These are phyloP conservation scores for Termitomyces sp. DNA, from an alignment of 768 basidiomycete genomes.

Conservation along the genomic window DNA sequence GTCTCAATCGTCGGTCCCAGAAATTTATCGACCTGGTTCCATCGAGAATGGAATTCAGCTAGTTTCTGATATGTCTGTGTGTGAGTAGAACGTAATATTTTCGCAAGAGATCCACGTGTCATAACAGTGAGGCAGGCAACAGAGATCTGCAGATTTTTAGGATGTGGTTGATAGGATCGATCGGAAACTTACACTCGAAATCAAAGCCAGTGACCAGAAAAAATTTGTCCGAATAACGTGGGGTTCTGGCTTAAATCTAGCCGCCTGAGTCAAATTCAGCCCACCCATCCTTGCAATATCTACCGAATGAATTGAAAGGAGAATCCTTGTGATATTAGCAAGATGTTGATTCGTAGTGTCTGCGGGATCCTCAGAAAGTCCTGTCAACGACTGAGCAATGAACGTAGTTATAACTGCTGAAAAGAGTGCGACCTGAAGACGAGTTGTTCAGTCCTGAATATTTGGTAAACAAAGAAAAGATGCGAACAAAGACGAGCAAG, in stretches of 20 bases:
- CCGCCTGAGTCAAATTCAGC: background rate
- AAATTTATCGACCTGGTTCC: constrained; percentile 5
- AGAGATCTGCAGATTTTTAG: constrained; percentile 5
- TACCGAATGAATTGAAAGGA: background rate
- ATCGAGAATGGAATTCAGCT: constrained; percentile 8
- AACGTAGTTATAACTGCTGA: constrained; percentile 14
- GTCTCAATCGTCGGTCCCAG: constrained; percentile 9
- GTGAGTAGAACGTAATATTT: background rate
- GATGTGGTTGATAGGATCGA: background rate
- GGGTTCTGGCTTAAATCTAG: constrained; percentile 4
- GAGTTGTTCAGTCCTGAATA: background rate
- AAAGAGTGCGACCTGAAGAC: constrained; percentile 12
- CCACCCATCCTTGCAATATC: background rate
- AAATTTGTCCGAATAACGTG: constrained; percentile 12
- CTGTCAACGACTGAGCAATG: constrained; percentile 8
- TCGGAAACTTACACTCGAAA: constrained; percentile 9
- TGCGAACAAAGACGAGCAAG: constrained; percentile 8
- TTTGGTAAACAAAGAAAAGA: background rate
- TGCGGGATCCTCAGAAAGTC: constrained; percentile 3
- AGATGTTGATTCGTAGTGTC: constrained; percentile 12
- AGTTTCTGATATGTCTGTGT: background rate
- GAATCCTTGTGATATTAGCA: constrained; percentile 11
- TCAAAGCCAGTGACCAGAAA: constrained; percentile 13
- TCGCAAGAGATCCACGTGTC: constrained; percentile 7
- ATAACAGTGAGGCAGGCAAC: constrained; percentile 13